Base-by-base conservation (phyloP, 257 asterid genomes). In the Rhazya stricta region DNA sequence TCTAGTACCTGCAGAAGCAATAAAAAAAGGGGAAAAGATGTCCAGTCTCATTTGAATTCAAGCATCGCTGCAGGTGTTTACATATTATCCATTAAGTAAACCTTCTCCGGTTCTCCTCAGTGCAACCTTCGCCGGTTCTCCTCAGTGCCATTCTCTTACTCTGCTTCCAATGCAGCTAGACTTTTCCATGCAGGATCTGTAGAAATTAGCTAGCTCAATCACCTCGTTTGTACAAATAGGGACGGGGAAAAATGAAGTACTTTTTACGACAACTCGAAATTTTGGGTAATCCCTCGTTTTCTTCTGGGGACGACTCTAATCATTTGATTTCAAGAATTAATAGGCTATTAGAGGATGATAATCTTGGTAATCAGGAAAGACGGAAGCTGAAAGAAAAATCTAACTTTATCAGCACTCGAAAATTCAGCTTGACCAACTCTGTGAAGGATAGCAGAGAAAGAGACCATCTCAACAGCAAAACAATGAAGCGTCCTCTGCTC, bases 331-430 rank as follows among this genome's bases (percentile, higher is more conserved):
- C 73, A 30, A 13, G 62, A 58, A 39, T 6, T 42, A n/a, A 70
- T 46, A 2, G 39, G 71, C 39, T 42, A 65, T 58, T 66, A 23
- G 16, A 27, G 42, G 51, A 32, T 5, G 46, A 54, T 13, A 32
- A 5, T 37, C 73, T 46, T 65, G 7, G 45, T 80, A 71, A 72
- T 76, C 71, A 76, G 66, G 76, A 66, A 57, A 57, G 36, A 27
- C 36, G 39, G 32, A 39, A 30, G 10, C 37, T 25, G 3, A 61
- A 45, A 67, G 46, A 72, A 27, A 73, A 21, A 53, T 79, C 69
- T 89, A 87, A 71, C 96, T 90, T 90, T 48, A 78, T 43, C 71
- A 83, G 50, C 85, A 90, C 96, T 88, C 93, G 84, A 89, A 86
- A 90, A 83, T 74, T 87, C 76, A 83, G 80, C 84, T 77, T 72